Evolutionary conservation across 768 basidiomycete species (phyloP).

Genomic region (Leucosporidium creatinivorum): DNA sequence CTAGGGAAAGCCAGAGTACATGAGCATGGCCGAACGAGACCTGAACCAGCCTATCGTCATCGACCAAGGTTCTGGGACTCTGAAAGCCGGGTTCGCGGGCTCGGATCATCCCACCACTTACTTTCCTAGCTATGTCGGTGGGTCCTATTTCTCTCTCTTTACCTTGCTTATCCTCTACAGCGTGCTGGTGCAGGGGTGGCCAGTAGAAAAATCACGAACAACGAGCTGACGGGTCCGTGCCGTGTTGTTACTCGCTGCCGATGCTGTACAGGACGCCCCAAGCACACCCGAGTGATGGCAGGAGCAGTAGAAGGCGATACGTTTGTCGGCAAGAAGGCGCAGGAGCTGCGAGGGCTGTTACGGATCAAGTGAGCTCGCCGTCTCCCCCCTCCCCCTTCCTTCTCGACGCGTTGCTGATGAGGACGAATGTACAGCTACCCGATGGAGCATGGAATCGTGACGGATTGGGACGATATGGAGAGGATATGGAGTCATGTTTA

Average conservation of each 20-base stretch:
- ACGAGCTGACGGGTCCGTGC: slow-evolving; percentile 42
- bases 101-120: slow-evolving; percentile 99
- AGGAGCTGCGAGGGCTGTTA: slow-evolving; percentile 88
- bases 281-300: slow-evolving; percentile 96
- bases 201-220: no score
- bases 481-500: slow-evolving; percentile 98
- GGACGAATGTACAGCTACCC: slow-evolving; percentile 47
- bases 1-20: no score
- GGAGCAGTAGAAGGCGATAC: slow-evolving; percentile 92
- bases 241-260: slow-evolving; percentile 24
- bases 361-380: slow-evolving; percentile 59
- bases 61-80: slow-evolving; percentile 85
- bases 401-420: neutral
- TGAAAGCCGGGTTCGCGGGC: slow-evolving; percentile 98
- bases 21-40: no score
- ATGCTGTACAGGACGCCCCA: slow-evolving; percentile 84
- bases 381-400: no score
- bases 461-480: slow-evolving; percentile 99
- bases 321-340: slow-evolving; percentile 90
- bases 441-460: slow-evolving; percentile 88
- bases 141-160: neutral
- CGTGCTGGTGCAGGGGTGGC: no score
- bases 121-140: slow-evolving; percentile 70
- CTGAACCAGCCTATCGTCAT: slow-evolving; percentile 15
- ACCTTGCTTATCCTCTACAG: slow-evolving; percentile 36